Base-by-base conservation (phyloP, 106 monocot genomes). In the Allium fistulosum region DNA sequence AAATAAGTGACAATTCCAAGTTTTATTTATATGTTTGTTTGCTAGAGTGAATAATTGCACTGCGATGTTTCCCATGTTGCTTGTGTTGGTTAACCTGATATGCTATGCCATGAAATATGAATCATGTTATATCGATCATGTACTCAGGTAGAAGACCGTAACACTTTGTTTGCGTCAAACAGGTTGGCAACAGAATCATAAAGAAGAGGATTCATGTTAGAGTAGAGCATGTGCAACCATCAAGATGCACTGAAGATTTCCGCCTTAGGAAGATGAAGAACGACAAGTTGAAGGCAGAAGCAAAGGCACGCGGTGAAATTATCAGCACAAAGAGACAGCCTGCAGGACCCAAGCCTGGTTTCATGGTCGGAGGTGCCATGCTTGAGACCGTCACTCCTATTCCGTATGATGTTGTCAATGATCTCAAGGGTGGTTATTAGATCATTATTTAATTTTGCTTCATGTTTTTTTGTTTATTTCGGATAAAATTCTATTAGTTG, bases 351-450 rank as follows among this genome's bases (percentile, higher is more conserved):
- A 87, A 87, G 64, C 87, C 87, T 53, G 87, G 87, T 12, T 87
- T 87, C 78, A 83, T 87, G 87, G 87, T 87, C 7, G 87, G 82
- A 69, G 80, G 83, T 12, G 77, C 87, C 2, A 83, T 80, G 0
- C 63, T 87, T 12, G 87, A 83, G 61, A 87, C 87, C 0, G 87
- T 87, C 3, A 87, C 87, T 15, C 87, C 87, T 13, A 87, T 87
- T 78, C 87, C 87, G 11, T 87, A 87, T 63, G 87, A 87, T 78
- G 87, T 87, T 13, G 87, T 87, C 57, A 87, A 87, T 69, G 87
- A 87, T 71, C 87, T 87, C 62, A 87, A 87, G 68, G 87, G 87
- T 46, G 87, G 87, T 9, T 87, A 87, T 61, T 87, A 74, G 37
- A 4, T 2, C 37, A 37, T 37, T 37, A 5, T 37, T 37, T 37